Percentiles rank a stretch among this genome's conserved stretches.
These are phyloP conservation scores for Metarhizium rileyi DNA, from an alignment of 2,329 filamentous ascomycete genomes.

Conservation along the genomic window DNA sequence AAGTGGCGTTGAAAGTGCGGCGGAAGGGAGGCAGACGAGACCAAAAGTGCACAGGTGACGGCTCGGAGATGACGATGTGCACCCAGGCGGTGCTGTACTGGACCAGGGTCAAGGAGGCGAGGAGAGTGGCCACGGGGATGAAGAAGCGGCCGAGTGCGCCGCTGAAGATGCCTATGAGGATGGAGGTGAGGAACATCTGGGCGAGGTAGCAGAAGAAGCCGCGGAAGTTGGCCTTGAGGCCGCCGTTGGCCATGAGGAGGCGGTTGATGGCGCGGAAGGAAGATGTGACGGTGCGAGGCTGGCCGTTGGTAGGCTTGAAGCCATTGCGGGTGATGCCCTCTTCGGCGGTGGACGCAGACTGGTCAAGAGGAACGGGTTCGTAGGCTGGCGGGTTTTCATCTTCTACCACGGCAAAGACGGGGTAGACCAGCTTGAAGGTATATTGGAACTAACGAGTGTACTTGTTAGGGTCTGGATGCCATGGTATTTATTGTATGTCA, in stretches of 20 bases:
- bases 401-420: slow-evolving; percentile 48
- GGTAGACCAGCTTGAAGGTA: slow-evolving; percentile 39
- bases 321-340: slow-evolving; percentile 20
- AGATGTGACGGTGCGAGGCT: slow-evolving; percentile 34
- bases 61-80: slow-evolving; percentile 71
- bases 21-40: slow-evolving; percentile 58
- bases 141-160: slow-evolving; percentile 34
- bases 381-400: slow-evolving; percentile 47
- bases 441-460: slow-evolving; percentile 33
- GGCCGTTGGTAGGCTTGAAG: slow-evolving; percentile 25
- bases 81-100: slow-evolving; percentile 72
- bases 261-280: slow-evolving; percentile 41
- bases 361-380: slow-evolving; percentile 37
- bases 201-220: slow-evolving; percentile 47
- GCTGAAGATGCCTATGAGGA: slow-evolving; percentile 35
- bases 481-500: not conserved
- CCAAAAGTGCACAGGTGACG: slow-evolving; percentile 54
- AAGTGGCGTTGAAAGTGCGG: slow-evolving; percentile 57
- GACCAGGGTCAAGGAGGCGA: slow-evolving; percentile 52
- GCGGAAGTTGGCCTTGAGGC: slow-evolving; percentile 58
- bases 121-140: slow-evolving; percentile 32
- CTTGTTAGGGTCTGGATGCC: not conserved
- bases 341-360: slow-evolving; percentile 21
- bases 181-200: slow-evolving; percentile 21
- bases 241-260: slow-evolving; percentile 51